Conservation (phyloP, 768 basidiomycete genomes). For the Hysterangium stoloniferum region DNA sequence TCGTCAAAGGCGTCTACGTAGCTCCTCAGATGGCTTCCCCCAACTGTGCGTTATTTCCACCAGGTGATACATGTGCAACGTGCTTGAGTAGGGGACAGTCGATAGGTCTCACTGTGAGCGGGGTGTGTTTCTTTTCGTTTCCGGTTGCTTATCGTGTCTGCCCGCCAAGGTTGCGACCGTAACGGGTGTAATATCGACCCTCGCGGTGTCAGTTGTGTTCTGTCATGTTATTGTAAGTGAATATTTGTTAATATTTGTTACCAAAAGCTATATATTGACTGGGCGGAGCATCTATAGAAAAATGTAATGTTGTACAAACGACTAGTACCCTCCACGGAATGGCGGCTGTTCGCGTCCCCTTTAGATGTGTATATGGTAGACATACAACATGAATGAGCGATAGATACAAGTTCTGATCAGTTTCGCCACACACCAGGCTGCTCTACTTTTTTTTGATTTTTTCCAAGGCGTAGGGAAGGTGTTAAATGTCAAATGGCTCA, state of each 20-base stretch:
- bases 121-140: background rate
- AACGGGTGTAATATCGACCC: conserved; percentile 28
- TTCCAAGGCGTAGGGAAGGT: conserved; percentile 33
- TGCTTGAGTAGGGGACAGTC: conserved; percentile 28
- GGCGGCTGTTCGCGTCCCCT: conserved; percentile 27
- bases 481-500: conserved; percentile 31
- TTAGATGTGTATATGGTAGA: conserved; percentile 38
- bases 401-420: background rate
- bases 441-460: conserved; percentile 26
- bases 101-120: conserved; percentile 30
- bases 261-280: background rate
- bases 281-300: conserved; percentile 16
- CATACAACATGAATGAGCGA: background rate
- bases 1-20: too few species aligned
- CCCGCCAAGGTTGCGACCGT: conserved; percentile 26
- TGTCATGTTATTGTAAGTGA: conserved; percentile 24
- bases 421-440: background rate
- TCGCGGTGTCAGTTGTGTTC: conserved; percentile 28
- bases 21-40: too few species aligned
- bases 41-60: too few species aligned
- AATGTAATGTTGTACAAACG: conserved; percentile 24
- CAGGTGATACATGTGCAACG: background rate
- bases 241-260: too few species aligned
- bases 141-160: background rate
- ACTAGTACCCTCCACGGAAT: conserved; percentile 12